These are phyloP conservation scores for Canna indica DNA, from an alignment of 176 grass and related monocot genomes.

Conservation along the genomic window DNA sequence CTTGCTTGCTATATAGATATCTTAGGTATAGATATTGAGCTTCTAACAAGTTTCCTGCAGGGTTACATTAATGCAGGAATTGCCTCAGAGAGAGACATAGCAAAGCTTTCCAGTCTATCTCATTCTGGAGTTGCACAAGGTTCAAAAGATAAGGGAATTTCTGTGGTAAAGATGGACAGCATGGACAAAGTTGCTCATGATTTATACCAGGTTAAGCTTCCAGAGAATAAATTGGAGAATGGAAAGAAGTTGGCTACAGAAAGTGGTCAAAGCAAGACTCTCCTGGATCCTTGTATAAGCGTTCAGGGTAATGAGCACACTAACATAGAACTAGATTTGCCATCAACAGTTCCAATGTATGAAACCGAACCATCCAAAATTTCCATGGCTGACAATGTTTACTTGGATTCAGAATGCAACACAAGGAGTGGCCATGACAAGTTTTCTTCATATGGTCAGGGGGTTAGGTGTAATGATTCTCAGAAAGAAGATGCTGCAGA, in stretches of 20 bases:
- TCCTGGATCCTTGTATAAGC: constrained; percentile 20
- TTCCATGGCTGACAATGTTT: neutral
- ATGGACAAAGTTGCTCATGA: constrained; percentile 26
- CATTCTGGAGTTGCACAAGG: constrained; percentile 34
- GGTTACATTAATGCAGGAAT: constrained; percentile 98
- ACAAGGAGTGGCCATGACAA: neutral
- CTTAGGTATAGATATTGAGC: neutral
- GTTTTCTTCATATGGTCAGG: neutral
- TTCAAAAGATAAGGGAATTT: constrained; percentile 31
- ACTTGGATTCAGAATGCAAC: neutral
- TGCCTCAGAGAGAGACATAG: constrained; percentile 35
- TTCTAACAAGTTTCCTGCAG: constrained; percentile 26
- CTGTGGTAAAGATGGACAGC: constrained; percentile 24
- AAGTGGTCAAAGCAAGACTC: constrained; percentile 24
- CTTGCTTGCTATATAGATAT: neutral
- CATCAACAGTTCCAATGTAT: constrained; percentile 20
- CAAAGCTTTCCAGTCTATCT: constrained; percentile 6
- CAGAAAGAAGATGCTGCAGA: neutral
- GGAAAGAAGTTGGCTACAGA: constrained; percentile 23
- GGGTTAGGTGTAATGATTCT: neutral
- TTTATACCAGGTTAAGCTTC: constrained; percentile 25
- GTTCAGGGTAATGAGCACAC: constrained; percentile 17
- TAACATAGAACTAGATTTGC: constrained; percentile 25
- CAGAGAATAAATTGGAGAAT: constrained; percentile 18
- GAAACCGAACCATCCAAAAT: constrained; percentile 13